Percentiles rank a stretch among this genome's conserved stretches.
These are phyloP conservation scores for Linum trigynum DNA, from an alignment of 345 rosid genomes.

Conservation along the genomic window DNA sequence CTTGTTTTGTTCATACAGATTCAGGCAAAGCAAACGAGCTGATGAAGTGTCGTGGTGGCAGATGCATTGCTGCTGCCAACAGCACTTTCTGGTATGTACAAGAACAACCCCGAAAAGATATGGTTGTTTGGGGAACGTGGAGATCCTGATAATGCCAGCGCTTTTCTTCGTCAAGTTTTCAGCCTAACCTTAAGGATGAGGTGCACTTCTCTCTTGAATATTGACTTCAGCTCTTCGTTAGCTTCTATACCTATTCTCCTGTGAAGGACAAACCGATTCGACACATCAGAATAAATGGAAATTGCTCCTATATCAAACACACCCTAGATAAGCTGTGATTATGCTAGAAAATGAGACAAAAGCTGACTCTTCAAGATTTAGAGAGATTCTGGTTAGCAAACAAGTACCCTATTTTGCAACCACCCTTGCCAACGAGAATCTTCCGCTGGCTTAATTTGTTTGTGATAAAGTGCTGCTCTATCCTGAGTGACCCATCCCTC, in stretches of 20 bases:
- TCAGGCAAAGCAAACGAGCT: too few relatives aligned
- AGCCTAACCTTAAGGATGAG: conserved; percentile 77
- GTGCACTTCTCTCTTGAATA: conserved; percentile 73
- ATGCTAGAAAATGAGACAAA: background rate
- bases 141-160: too few relatives aligned
- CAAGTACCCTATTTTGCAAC: conserved; percentile 66
- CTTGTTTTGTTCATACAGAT: too few relatives aligned
- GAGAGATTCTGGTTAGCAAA: background rate
- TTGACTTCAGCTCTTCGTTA: conserved; percentile 75
- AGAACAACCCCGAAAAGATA: too few relatives aligned
- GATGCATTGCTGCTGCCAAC: too few relatives aligned
- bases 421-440: conserved; percentile 89
- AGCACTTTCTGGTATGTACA: too few relatives aligned
- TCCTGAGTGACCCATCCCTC: conserved; percentile 75
- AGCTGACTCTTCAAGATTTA: background rate
- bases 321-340: background rate
- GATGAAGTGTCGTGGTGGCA: too few relatives aligned
- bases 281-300: background rate
- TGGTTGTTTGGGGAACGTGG: too few relatives aligned
- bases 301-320: too few relatives aligned
- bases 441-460: conserved; percentile 72
- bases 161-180: conserved; percentile 15
- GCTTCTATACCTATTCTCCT: conserved; percentile 95
- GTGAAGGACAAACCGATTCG: conserved; percentile 5
- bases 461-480: conserved; percentile 76